A percentile compares a stretch with the other conserved stretches of the same genome.
These are phyloP conservation scores for Coccinonectria pachysandricola DNA, from an alignment of 2,329 filamentous ascomycete species.

Conservation along the genomic window DNA sequence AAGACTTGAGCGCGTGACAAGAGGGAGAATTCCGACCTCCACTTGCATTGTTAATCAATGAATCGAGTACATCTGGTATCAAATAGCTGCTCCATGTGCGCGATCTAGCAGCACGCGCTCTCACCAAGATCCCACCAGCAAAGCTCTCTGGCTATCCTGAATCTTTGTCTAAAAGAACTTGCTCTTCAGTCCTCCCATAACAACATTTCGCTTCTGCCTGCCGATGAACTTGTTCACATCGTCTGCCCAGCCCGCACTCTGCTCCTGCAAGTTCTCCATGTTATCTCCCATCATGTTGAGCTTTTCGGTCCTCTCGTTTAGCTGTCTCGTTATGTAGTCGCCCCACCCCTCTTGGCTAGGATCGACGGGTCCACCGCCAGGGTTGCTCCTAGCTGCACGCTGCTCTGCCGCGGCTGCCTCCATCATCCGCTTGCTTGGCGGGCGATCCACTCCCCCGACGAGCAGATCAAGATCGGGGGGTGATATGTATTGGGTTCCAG, in stretches of 20 bases:
- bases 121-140: too few relatives aligned
- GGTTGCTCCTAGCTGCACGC: slow-evolving; percentile 41
- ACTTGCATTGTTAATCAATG: too few relatives aligned
- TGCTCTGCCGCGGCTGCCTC: slow-evolving; percentile 69
- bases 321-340: slow-evolving; percentile 74
- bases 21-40: too few relatives aligned
- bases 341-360: slow-evolving; percentile 52
- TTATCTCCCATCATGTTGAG: slow-evolving; percentile 72
- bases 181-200: slow-evolving; percentile 59
- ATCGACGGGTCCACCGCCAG: slow-evolving; percentile 18
- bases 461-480: slow-evolving; percentile 80
- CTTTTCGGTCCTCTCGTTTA: slow-evolving; percentile 86
- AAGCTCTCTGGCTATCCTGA: too few relatives aligned
- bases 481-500: slow-evolving; percentile 84
- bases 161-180: slow-evolving; percentile 36
- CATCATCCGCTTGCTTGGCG: slow-evolving; percentile 79
- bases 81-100: too few relatives aligned
- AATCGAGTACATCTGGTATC: too few relatives aligned
- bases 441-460: slow-evolving; percentile 80
- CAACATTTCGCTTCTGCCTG: slow-evolving; percentile 77
- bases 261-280: slow-evolving; percentile 73
- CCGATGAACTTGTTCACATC: slow-evolving; percentile 81
- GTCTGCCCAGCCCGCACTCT: slow-evolving; percentile 73
- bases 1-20: too few relatives aligned
- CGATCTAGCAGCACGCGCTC: too few relatives aligned